Percentiles rank a stretch among this genome's conserved stretches.
phyloP scores from a whole-genome alignment of 2,329 filamentous ascomycete genomes.

The Paracamarosporium sp. region DNA sequence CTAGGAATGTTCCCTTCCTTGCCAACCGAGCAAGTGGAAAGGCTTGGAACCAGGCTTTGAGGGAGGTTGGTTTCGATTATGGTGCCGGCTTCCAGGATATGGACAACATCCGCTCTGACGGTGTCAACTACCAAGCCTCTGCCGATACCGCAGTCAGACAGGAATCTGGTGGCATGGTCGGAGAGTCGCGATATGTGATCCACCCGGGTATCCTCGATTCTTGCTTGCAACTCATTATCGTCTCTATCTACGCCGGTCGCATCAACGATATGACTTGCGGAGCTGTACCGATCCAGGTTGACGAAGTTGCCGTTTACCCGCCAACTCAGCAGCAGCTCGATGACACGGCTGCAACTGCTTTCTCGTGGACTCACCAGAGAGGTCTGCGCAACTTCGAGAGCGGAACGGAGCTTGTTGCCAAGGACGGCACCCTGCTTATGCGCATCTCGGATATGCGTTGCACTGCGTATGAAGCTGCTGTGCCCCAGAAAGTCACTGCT shows the following conservation, averaged over 20 bases:
- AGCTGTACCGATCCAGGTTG: not conserved
- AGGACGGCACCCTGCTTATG: not conserved
- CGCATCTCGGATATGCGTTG: not conserved
- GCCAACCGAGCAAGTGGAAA: not conserved
- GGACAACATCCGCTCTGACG: not conserved
- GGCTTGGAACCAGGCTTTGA: conserved; percentile 14
- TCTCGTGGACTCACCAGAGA: not conserved
- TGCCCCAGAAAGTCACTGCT: not conserved
- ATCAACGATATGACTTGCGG: not conserved
- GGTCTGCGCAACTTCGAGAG: not conserved
- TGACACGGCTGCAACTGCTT: not conserved
- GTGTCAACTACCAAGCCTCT: not conserved
- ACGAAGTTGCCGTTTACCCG: not conserved
- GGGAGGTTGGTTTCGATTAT: conserved; percentile 12
- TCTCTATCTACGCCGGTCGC: not conserved
- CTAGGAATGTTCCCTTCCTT: not conserved
- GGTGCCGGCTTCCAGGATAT: conserved; percentile 15
- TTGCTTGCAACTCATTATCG: conserved; percentile 28
- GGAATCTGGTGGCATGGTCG: conserved; percentile 11
- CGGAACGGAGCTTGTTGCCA: not conserved
- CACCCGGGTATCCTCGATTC: conserved; percentile 35
- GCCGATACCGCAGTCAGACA: not conserved
- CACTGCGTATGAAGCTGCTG: not conserved
- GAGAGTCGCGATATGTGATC: conserved; percentile 29
- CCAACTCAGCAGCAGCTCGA: not conserved